These are phyloP conservation scores for Marasmius oreades DNA, from an alignment of 1,284 basidiomycete species.

Conservation along the genomic window DNA sequence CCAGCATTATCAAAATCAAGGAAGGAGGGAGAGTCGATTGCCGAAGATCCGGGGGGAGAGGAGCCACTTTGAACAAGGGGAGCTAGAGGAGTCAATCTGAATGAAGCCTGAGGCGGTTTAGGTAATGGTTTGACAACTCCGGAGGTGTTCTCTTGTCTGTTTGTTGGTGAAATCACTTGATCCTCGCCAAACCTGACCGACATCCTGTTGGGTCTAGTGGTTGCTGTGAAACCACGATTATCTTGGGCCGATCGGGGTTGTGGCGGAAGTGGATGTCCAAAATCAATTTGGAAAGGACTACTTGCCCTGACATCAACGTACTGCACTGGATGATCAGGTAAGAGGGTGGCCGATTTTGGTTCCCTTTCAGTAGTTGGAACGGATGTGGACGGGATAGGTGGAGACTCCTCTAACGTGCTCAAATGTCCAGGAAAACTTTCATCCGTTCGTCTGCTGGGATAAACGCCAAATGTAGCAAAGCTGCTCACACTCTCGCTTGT, in stretches of 20 bases:
- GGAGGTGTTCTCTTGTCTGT: neutral
- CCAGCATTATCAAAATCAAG: constrained; percentile 44
- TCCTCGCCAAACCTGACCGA: neutral
- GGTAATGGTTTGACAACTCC: constrained; percentile 4
- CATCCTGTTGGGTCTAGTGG: neutral
- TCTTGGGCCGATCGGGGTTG: neutral
- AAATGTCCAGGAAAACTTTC: neutral
- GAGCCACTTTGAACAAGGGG: constrained; percentile 25
- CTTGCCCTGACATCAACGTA: constrained; percentile 33
- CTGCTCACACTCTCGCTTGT: constrained; percentile 26
- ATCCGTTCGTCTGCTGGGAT: neutral
- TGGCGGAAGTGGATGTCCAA: constrained; percentile 20
- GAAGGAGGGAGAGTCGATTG: constrained; percentile 40
- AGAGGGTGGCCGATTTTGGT: neutral
- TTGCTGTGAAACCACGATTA: neutral
- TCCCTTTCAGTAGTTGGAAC: neutral
- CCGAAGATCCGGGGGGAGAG: constrained; percentile 19
- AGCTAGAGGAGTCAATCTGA: constrained; percentile 27
- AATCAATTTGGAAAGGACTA: constrained; percentile 45
- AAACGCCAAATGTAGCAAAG: neutral
- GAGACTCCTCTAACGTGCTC: neutral
- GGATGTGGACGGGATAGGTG: neutral
- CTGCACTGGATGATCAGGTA: constrained; percentile 12
- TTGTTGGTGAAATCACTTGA: neutral
- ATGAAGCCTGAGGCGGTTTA: constrained; percentile 14